Base-by-base conservation (phyloP, 176 grass and related monocot genomes). In the Zoysia japonica region DNA sequence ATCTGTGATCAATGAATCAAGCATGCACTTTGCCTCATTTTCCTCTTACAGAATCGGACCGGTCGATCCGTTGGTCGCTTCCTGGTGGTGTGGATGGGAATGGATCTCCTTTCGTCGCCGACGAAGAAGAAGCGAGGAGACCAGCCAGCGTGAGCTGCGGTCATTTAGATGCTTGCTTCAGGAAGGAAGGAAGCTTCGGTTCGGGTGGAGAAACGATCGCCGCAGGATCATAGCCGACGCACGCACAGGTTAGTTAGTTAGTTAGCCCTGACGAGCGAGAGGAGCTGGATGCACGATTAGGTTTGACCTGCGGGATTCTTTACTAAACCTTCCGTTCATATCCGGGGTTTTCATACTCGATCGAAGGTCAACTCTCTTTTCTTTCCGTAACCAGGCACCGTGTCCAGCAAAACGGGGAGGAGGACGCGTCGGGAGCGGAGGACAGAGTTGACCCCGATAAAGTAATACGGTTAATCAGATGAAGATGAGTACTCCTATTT, bases 301-400 rank as follows among this genome's bases (percentile, higher is more conserved):
- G 81, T 76, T 84, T 84, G 82, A 88, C 86, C 8, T 71, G 40
- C 19, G 6, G 9, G 4, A 1, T 47, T 66, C 14, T 36, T 61
- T 61, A 28, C 28, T 28, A 28, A 28, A 28, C 28, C 9, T 5
- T 47, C 19, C 0, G 2, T 84, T 84, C 76, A 65, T 62, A 80
- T 75, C 55, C 6, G 3, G 37, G 43, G 5, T 63, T 79, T 83
- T 70, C n/a, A 43, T 39, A 51, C 16, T 5, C 9, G 15, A 1
- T 9, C 5, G 5, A 35, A 87, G 54, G 54, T 65, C 49, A 17
- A 1, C n/a, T 47, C 71, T n/a, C 20, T 38, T 2, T 45, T 20
- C 17, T 45, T 4, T 46, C n/a, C 2, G 11, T 14, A 39, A 60
- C 37, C 44, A 0, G 20, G 9, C 2, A 0, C 37, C 9, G 12